Percentiles rank a stretch among this genome's conserved stretches.
Evolutionary conservation across 768 basidiomycete species (phyloP).

Genomic region (Lactarius indigo): DNA sequence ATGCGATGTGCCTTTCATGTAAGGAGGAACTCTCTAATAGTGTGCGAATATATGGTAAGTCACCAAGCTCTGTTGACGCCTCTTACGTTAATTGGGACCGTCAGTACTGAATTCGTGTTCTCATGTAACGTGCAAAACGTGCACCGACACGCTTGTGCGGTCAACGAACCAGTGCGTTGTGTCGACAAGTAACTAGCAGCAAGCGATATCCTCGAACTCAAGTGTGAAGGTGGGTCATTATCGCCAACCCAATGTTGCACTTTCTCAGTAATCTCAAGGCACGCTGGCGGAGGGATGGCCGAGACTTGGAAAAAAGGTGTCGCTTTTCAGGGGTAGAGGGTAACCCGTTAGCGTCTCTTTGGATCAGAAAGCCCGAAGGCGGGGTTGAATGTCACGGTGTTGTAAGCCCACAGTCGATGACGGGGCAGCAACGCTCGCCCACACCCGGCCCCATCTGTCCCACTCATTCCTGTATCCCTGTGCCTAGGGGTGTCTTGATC

Average conservation of each 20-base stretch:
- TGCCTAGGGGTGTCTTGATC: too few species aligned
- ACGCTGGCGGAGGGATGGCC: conserved; percentile 93
- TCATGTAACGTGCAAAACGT: conserved; percentile 90
- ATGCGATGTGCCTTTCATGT: conserved; percentile 84
- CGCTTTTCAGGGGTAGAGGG: conserved; percentile 81
- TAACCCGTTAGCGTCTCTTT: too few species aligned
- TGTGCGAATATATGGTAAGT: conserved; percentile 63
- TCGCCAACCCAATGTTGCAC: not conserved
- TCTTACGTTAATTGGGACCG: conserved; percentile 4
- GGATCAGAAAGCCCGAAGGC: too few species aligned
- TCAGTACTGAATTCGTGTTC: conserved; percentile 82
- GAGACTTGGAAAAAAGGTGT: conserved; percentile 77
- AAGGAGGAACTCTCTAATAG: conserved; percentile 82
- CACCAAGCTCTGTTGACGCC: not conserved
- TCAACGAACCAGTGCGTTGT: conserved; percentile 80
- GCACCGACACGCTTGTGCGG: conserved; percentile 81
- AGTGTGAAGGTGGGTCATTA: conserved; percentile 71
- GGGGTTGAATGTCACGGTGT: too few species aligned
- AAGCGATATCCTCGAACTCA: conserved; percentile 76
- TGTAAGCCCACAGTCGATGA: too few species aligned
- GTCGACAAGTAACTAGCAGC: conserved; percentile 63
- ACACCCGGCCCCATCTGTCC: too few species aligned
- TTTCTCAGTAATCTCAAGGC: conserved; percentile 39
- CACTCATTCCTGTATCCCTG: too few species aligned
- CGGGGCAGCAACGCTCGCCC: too few species aligned